Conservation (phyloP, 148 eudicot genomes). For the Mesembryanthemum crystallinum region DNA sequence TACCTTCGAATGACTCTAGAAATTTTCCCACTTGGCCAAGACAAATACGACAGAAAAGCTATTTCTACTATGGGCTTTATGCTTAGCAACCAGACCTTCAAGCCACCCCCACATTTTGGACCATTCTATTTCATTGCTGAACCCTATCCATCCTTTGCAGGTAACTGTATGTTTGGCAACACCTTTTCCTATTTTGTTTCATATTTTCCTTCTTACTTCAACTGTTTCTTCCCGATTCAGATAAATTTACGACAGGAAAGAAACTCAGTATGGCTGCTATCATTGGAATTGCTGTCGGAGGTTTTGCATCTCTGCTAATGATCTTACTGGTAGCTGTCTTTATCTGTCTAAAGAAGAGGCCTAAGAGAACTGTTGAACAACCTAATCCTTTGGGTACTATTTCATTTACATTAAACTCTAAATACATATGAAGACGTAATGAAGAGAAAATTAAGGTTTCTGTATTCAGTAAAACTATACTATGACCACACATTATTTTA, state of each 20-base stretch:
- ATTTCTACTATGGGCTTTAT: constrained; percentile 39
- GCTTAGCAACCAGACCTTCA: constrained; percentile 61
- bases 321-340: constrained; percentile 35
- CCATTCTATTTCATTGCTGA: constrained; percentile 42
- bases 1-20: constrained; percentile 41
- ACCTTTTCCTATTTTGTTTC: neutral
- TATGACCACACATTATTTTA: neutral
- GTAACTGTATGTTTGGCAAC: constrained; percentile 21
- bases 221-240: constrained; percentile 22
- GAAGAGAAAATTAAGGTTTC: neutral
- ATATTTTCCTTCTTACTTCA: neutral
- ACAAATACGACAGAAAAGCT: constrained; percentile 53
- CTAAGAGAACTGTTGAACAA: constrained; percentile 34
- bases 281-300: constrained; percentile 53
- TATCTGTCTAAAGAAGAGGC: constrained; percentile 38
- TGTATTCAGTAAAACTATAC: neutral
- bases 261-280: constrained; percentile 31
- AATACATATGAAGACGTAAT: neutral
- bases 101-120: constrained; percentile 41
- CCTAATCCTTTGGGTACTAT: constrained; percentile 45
- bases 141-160: constrained; percentile 37
- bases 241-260: constrained; percentile 22
- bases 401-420: neutral
- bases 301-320: constrained; percentile 38
- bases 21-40: constrained; percentile 45